Evolutionary conservation across 1,284 basidiomycete species (phyloP).

Genomic region (Heterobasidion parviporum): DNA sequence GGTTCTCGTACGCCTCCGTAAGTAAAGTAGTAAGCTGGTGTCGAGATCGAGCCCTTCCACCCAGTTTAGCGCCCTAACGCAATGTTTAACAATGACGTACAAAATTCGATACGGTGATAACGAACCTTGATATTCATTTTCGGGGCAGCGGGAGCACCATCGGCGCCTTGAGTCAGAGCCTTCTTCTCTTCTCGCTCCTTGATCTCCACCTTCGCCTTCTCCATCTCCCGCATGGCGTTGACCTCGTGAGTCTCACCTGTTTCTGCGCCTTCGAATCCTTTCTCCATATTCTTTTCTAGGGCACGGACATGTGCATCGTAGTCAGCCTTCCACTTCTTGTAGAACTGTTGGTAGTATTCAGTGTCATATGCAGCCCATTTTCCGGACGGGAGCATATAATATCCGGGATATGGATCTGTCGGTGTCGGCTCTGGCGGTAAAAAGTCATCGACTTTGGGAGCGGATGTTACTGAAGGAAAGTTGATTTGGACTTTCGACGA

Average conservation of each 20-base stretch:
- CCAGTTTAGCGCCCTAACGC: constrained; percentile 55
- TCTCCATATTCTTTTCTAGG: constrained; percentile 56
- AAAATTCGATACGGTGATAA: constrained; percentile 6
- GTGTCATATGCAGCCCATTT: constrained; percentile 73
- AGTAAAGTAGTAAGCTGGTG: constrained; percentile 72
- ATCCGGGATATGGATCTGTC: constrained; percentile 78
- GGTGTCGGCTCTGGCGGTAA: constrained; percentile 69
- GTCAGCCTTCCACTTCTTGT: constrained; percentile 61
- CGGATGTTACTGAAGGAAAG: constrained; percentile 43
- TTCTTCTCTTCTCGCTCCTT: constrained; percentile 68
- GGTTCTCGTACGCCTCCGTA: constrained; percentile 70
- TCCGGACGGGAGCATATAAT: constrained; percentile 79
- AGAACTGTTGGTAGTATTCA: constrained; percentile 67
- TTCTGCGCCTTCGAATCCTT: constrained; percentile 60
- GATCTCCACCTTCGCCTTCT: constrained; percentile 59
- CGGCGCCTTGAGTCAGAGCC: constrained; percentile 53
- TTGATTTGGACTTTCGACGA: constrained; percentile 13
- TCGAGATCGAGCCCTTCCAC: constrained; percentile 58
- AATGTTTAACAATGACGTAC: not conserved
- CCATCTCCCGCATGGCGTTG: constrained; percentile 67
- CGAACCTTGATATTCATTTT: constrained; percentile 68
- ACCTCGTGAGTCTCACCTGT: constrained; percentile 46
- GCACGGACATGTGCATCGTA: constrained; percentile 64
- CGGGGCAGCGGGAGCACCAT: constrained; percentile 42
- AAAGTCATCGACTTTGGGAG: constrained; percentile 63